phyloP scores from a whole-genome alignment of 73 alveolate genomes.

The Tetrahymena elliotti region DNA sequence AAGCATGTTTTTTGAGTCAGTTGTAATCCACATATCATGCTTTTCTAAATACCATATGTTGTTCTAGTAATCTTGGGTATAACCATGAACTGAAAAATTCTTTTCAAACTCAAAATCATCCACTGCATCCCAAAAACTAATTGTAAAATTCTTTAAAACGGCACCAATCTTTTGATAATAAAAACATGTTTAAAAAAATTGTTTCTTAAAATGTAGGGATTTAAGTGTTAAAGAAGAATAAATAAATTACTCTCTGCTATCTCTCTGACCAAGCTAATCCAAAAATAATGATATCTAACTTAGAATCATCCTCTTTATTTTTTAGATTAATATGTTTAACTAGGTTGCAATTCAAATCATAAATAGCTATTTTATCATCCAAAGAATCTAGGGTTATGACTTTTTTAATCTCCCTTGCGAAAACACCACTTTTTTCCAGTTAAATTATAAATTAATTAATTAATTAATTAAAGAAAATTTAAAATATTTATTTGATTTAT shows the following conservation, averaged over 20 bases:
- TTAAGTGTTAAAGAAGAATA: neutral
- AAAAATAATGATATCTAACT: conserved; percentile 11
- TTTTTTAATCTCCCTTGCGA: neutral
- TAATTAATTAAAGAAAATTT: too few relatives aligned
- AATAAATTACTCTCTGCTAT: conserved; percentile 10
- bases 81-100: conserved; percentile 14
- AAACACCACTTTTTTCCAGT: neutral
- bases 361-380: neutral
- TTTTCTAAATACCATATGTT: conserved; percentile 41
- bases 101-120: conserved; percentile 1
- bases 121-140: conserved; percentile 17
- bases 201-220: neutral
- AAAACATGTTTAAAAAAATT: too few relatives aligned
- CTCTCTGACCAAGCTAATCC: conserved; percentile 42
- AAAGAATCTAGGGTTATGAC: neutral
- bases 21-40: conserved; percentile 33
- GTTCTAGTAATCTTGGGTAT: conserved; percentile 15
- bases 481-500: too few relatives aligned
- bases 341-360: neutral
- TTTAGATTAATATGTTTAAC: neutral
- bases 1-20: conserved; percentile 17
- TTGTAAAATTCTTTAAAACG: conserved; percentile 2
- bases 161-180: conserved; percentile 9
- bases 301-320: neutral
- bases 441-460: too few relatives aligned